A percentile compares a stretch with the other conserved stretches of the same genome.
Evolutionary conservation across 73 alveolate genomes (phyloP).

Genomic region (Symbiodinium natans): DNA sequence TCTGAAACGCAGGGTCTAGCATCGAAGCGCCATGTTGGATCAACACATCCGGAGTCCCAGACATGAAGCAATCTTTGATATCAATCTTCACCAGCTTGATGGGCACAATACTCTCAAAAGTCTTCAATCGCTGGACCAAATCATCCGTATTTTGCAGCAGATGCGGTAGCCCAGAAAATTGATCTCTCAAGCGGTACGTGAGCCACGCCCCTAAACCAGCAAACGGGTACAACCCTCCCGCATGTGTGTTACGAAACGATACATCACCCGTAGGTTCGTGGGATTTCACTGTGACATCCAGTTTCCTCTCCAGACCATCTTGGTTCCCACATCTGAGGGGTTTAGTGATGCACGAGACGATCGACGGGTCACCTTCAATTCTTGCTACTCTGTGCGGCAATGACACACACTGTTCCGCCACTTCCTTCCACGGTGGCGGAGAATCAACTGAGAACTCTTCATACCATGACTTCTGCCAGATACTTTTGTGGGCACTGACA

Average conservation of each 20-base stretch:
- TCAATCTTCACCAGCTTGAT: background rate
- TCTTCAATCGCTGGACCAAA: background rate
- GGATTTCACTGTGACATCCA: too few relatives aligned
- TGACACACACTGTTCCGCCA: background rate
- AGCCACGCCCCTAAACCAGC: constrained; percentile 36
- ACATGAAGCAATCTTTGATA: background rate
- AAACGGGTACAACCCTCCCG: background rate
- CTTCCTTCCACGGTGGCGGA: background rate
- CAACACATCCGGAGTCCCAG: too few relatives aligned
- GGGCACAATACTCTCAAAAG: background rate
- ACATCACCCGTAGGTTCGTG: constrained; percentile 7
- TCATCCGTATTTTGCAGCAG: background rate
- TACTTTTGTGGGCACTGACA: background rate
- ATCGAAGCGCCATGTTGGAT: too few relatives aligned
- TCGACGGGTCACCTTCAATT: background rate
- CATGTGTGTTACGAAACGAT: constrained; percentile 3
- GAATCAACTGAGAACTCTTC: background rate
- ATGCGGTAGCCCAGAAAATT: background rate
- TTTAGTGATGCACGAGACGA: background rate
- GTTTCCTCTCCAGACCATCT: background rate
- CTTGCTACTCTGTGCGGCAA: background rate
- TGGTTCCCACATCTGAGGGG: background rate
- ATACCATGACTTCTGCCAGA: background rate
- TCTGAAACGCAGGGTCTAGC: too few relatives aligned
- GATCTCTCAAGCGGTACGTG: background rate